These are phyloP conservation scores for Elongisporangium anandrum DNA, from an alignment of 352 stramenopile genomes.

Conservation along the genomic window DNA sequence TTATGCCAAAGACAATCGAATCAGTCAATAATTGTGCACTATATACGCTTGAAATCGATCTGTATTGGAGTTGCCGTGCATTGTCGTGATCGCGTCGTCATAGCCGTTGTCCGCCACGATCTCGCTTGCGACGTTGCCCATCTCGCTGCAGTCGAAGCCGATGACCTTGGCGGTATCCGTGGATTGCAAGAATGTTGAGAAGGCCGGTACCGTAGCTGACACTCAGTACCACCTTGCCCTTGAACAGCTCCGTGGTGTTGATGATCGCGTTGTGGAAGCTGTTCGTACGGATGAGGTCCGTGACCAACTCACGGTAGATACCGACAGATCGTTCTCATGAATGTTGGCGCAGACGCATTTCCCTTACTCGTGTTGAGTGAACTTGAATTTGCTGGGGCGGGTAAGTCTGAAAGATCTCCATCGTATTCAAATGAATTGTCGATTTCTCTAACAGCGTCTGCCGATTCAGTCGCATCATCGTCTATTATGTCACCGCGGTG, in stretches of 20 bases:
- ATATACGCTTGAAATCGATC: no score
- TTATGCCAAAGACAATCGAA: neutral
- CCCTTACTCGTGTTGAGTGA: no score
- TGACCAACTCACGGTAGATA: constrained; percentile 97
- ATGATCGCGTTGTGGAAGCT: constrained; percentile 98
- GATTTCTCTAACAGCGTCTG: no score
- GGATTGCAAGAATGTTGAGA: constrained; percentile 95
- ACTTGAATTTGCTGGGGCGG: no score
- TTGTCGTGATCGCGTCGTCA: constrained; percentile 83
- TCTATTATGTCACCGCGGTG: no score
- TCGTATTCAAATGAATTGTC: no score
- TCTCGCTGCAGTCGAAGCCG: constrained; percentile 92
- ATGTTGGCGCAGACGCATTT: no score
- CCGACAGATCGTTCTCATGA: no score
- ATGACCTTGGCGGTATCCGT: constrained; percentile 91
- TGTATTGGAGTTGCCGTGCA: constrained; percentile 81
- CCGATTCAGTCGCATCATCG: no score
- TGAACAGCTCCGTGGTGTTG: constrained; percentile 96
- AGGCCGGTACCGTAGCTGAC: constrained; percentile 97
- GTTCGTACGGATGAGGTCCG: constrained; percentile 89
- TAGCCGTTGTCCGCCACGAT: constrained; percentile 96
- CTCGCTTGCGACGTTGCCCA: constrained; percentile 90
- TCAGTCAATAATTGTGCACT: no score
- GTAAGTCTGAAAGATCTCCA: no score
- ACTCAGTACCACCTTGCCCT: constrained; percentile 96